phyloP scores from a whole-genome alignment of 1,139 yeast genomes.

The Trichomonascaceae sp. region DNA sequence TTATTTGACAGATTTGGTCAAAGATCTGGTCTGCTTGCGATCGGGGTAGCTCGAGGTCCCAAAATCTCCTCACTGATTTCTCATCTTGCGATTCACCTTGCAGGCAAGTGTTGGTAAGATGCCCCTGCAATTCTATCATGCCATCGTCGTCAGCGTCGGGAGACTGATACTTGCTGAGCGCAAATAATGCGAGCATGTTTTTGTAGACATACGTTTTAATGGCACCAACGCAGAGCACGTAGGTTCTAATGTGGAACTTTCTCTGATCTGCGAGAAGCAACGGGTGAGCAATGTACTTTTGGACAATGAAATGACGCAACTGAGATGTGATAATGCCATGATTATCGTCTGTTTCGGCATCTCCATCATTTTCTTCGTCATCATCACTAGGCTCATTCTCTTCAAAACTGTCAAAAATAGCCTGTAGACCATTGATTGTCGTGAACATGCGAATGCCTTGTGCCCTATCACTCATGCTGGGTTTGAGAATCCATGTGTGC shows the following conservation, averaged over 20 bases:
- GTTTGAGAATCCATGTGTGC: conserved; percentile 81
- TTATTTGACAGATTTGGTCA: conserved; percentile 43
- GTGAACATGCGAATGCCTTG: conserved; percentile 82
- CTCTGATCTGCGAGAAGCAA: conserved; percentile 49
- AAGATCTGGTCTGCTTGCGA: conserved; percentile 25
- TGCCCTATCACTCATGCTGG: conserved; percentile 94
- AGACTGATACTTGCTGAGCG: conserved; percentile 37
- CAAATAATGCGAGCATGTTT: conserved; percentile 70
- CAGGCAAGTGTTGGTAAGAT: conserved; percentile 84
- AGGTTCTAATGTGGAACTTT: conserved; percentile 81
- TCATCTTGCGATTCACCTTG: conserved; percentile 42
- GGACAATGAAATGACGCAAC: conserved; percentile 80
- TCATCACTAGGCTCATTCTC: conserved; percentile 48
- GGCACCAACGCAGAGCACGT: conserved; percentile 67
- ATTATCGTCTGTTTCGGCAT: conserved; percentile 19
- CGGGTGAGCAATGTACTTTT: conserved; percentile 60
- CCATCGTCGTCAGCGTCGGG: conserved; percentile 26
- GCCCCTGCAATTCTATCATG: conserved; percentile 42
- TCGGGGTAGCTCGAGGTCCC: conserved; percentile 29
- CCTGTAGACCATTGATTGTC: conserved; percentile 67
- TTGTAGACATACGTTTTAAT: conserved; percentile 66
- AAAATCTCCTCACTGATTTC: conserved; percentile 53
- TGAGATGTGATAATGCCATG: conserved; percentile 73
- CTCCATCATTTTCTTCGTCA: conserved; percentile 17
- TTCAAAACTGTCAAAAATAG: conserved; percentile 73